phyloP scores from a whole-genome alignment of 331 rosid species.

The Phaseolus coccineus region DNA sequence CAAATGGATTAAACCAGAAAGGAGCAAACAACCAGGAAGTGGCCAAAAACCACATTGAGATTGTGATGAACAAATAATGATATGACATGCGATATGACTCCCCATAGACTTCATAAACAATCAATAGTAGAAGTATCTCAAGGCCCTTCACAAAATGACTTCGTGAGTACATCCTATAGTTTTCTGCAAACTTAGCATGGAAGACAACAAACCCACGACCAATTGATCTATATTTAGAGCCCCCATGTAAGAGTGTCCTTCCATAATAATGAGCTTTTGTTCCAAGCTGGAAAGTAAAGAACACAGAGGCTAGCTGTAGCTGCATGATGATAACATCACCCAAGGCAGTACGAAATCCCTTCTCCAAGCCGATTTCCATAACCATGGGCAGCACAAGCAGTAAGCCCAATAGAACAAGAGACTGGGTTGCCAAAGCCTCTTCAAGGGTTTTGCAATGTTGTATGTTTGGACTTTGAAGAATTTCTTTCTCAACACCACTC shows the following conservation, averaged over 20 bases:
- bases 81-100: slow-evolving; percentile 66
- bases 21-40: slow-evolving; percentile 98
- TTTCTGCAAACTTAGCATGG: slow-evolving; percentile 93
- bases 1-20: slow-evolving; percentile 89
- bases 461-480: slow-evolving; percentile 66
- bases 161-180: slow-evolving; percentile 88
- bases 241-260: slow-evolving; percentile 96
- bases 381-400: slow-evolving; percentile 92
- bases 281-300: slow-evolving; percentile 97
- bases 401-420: slow-evolving; percentile 86
- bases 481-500: slow-evolving; percentile 89
- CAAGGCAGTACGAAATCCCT: slow-evolving; percentile 94
- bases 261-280: slow-evolving; percentile 95
- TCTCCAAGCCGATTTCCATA: slow-evolving; percentile 98
- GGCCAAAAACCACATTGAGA: slow-evolving; percentile 96
- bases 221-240: slow-evolving; percentile 86
- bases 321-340: slow-evolving; percentile 96
- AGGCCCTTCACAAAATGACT: slow-evolving; percentile 98
- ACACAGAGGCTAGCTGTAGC: slow-evolving; percentile 95
- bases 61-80: slow-evolving; percentile 77
- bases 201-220: slow-evolving; percentile 96
- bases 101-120: slow-evolving; percentile 76
- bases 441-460: slow-evolving; percentile 79
- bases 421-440: slow-evolving; percentile 89
- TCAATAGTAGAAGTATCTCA: slow-evolving; percentile 76